Percentiles rank a stretch among this genome's conserved stretches.
Conservation (phyloP, 345 rosid species). For the Citrus australasica region DNA sequence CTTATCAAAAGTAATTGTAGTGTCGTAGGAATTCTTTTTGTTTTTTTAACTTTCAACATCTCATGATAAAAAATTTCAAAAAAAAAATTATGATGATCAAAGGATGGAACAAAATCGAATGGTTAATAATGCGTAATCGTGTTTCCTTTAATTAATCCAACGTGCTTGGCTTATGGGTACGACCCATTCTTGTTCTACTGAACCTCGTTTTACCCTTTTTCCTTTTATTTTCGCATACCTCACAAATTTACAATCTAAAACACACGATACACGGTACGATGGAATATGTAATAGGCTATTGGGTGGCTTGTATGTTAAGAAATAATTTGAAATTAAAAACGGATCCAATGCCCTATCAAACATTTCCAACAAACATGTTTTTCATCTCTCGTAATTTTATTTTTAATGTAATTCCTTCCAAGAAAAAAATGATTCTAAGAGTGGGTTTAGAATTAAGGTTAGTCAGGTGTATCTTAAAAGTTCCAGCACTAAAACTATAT, state of each 20-base stretch:
- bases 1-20: slow-evolving; percentile 6
- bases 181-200: slow-evolving; percentile 9
- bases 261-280: neutral
- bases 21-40: neutral
- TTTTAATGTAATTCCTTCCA: no score
- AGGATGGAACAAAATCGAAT: neutral
- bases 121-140: neutral
- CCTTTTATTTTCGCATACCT: neutral
- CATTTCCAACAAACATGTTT: no score
- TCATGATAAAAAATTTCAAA: neutral
- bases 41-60: neutral
- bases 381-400: no score
- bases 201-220: neutral
- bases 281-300: neutral
- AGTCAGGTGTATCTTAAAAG: no score
- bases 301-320: neutral
- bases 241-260: neutral
- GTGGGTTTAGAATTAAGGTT: accelerated
- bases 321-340: no score
- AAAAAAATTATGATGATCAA: neutral
- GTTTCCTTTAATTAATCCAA: neutral
- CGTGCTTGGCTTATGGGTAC: neutral
- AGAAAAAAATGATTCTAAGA: no score
- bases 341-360: no score
- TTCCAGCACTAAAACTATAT: no score